Evolutionary conservation across 495 filamentous ascomycete genomes (phyloP).

Genomic region (Schizothecium vesticola): DNA sequence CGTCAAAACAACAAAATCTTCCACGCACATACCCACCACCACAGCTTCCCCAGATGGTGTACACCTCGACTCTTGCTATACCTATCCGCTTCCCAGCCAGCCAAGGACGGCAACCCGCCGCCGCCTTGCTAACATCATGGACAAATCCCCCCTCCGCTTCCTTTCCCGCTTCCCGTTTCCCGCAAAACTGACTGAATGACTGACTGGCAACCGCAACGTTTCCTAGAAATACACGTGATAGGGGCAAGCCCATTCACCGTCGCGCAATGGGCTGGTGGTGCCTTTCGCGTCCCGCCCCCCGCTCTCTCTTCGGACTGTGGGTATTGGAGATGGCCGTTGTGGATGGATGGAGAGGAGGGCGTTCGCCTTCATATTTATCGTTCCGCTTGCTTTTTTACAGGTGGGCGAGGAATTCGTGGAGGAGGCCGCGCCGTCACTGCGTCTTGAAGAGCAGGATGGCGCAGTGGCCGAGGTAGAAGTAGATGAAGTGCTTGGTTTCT

Average conservation of each 20-base stretch:
- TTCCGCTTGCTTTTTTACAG: slow-evolving; percentile 5
- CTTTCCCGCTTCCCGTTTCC: neutral
- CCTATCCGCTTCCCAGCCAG: neutral
- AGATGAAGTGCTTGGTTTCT: slow-evolving; percentile 99
- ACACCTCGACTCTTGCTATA: neutral
- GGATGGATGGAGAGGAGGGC: neutral
- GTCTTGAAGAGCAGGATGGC: slow-evolving; percentile 99
- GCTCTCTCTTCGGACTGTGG: neutral
- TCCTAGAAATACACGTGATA: neutral
- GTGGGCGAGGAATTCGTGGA: slow-evolving; percentile 13
- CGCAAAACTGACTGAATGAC: neutral
- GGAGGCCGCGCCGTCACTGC: slow-evolving; percentile 51
- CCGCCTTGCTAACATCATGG: neutral
- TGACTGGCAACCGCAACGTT: neutral
- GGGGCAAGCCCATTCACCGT: neutral
- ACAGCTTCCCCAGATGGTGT: neutral
- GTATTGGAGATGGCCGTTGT: neutral
- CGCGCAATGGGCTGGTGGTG: neutral
- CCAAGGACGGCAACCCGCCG: too few species aligned
- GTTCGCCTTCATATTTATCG: neutral
- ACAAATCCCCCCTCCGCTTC: neutral
- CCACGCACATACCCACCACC: too few species aligned
- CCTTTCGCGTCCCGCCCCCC: neutral
- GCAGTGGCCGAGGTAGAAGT: slow-evolving; percentile 98
- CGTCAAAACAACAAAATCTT: neutral